A percentile compares a stretch with the other conserved stretches of the same genome.
phyloP scores from a whole-genome alignment of 768 basidiomycete genomes.

The Strobilomyces dryophilus region DNA sequence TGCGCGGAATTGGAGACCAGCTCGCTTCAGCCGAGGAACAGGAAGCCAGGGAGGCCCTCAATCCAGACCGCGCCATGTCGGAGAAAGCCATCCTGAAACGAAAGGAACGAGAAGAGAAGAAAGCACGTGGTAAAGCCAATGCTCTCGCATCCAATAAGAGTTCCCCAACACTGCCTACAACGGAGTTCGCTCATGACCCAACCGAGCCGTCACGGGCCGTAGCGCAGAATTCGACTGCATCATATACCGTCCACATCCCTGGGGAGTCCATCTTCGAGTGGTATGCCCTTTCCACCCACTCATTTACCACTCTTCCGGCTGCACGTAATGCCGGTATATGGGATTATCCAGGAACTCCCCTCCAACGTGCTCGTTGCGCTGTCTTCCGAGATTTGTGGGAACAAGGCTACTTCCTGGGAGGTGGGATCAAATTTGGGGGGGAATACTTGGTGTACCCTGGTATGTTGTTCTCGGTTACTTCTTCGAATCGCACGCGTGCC shows the following conservation, averaged over 20 bases:
- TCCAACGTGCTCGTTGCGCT: slow-evolving; percentile 71
- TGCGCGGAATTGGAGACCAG: slow-evolving; percentile 45
- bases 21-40: slow-evolving; percentile 47
- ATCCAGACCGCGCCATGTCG: slow-evolving; percentile 41
- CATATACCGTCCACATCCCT: slow-evolving; percentile 62
- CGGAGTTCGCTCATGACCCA: not conserved
- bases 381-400: slow-evolving; percentile 82
- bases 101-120: slow-evolving; percentile 57
- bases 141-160: slow-evolving; percentile 9
- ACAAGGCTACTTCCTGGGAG: slow-evolving; percentile 83
- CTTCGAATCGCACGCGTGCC: not conserved
- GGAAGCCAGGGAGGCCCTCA: slow-evolving; percentile 41
- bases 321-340: slow-evolving; percentile 72
- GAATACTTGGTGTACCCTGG: slow-evolving; percentile 97
- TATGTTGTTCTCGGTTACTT: slow-evolving; percentile 29
- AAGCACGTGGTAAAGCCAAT: slow-evolving; percentile 16
- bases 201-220: not conserved
- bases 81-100: slow-evolving; percentile 70
- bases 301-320: slow-evolving; percentile 52
- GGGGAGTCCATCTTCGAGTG: slow-evolving; percentile 60
- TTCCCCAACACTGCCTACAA: not conserved
- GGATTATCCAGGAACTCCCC: slow-evolving; percentile 62
- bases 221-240: slow-evolving; percentile 10
- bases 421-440: slow-evolving; percentile 91
- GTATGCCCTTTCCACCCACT: slow-evolving; percentile 49